Conservation (phyloP, 2,329 filamentous ascomycete species). For the Pseudocercospora crystallina region DNA sequence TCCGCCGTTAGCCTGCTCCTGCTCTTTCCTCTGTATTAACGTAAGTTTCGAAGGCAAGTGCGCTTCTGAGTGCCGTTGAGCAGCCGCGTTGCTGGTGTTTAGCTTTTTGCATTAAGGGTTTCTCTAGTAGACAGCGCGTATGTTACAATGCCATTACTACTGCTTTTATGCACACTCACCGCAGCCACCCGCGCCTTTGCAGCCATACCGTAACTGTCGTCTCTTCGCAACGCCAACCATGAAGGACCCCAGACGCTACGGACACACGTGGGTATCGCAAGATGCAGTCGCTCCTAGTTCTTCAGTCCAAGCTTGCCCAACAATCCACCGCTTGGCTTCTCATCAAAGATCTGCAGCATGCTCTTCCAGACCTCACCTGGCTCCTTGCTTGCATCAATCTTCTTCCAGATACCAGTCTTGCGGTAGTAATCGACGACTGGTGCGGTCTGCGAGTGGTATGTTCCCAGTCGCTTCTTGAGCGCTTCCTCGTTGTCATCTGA, state of each 20-base stretch:
- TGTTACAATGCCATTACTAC: conserved; percentile 21
- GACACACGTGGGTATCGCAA: neutral
- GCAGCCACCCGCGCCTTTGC: neutral
- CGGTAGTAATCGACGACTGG: conserved; percentile 97
- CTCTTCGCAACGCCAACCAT: neutral
- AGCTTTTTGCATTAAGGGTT: conserved; percentile 19
- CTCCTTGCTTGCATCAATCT: conserved; percentile 92
- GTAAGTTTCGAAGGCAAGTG: too few species aligned
- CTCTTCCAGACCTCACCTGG: conserved; percentile 95
- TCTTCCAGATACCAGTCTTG: conserved; percentile 94
- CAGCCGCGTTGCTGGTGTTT: neutral
- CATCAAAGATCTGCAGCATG: conserved; percentile 77
- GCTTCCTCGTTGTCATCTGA: conserved; percentile 96
- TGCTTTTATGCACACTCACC: conserved; percentile 24
- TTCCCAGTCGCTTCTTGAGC: conserved; percentile 88
- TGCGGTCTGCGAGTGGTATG: conserved; percentile 90
- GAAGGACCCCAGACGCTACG: too few species aligned
- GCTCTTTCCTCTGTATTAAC: too few species aligned
- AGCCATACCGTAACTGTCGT: neutral
- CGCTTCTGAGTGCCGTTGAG: too few species aligned
- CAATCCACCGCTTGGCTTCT: conserved; percentile 45
- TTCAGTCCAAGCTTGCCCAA: conserved; percentile 55
- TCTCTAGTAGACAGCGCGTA: conserved; percentile 20
- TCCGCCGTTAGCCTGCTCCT: too few species aligned
- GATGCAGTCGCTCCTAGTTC: conserved; percentile 21